Evolutionary conservation across 2,329 filamentous ascomycete genomes (phyloP), one percentile per base, ranked within the genome.

Genomic region (Trichoderma citrinoviride): DNA sequence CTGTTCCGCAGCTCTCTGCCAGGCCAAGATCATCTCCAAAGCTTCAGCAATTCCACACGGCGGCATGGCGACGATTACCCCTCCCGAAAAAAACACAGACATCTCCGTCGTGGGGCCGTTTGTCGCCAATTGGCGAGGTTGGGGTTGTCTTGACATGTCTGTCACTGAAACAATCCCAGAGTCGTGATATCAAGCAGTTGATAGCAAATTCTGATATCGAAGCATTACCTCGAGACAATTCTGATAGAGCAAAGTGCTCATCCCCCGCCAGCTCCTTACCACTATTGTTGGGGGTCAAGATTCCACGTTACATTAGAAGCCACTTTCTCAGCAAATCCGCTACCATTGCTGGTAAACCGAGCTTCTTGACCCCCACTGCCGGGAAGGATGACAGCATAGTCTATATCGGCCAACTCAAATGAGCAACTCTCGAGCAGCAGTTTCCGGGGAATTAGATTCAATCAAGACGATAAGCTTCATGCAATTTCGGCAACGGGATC

Each of bases 261-360:
- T 3, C 21, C 6, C 46, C 46, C 41, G n/a, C 5, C 5, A 29
- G 33, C 6, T 41, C n/a, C 53, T 29, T n/a, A 27, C 17, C 41
- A 33, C 19, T 7, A 21, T 15, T 2, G 14, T 56, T 49, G 61
- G 53, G 61, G 61, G 61, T 64, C 53, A 56, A 43, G 19, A 29
- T 21, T 61, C 58, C 58, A 61, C 47, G 58, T 61, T 61, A 61
- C 58, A 61, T 61, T 44, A 7, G 37, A 61, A 61, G 58, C 58
- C 58, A 61, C 58, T 23, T 53, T n/a, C 7, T 33, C 6, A 21
- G 47, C 57, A 23, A 29, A 53, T n/a, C 44, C 40, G 29, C n/a
- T 56, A 23, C 12, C 17, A 14, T 44, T 37, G 40, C 40, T 44
- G 23, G 40, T 7, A 27, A 46, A 37, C 27, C 15, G 17, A 46